Conservation (phyloP, 441 rosid genomes). For the Pelargonium fulgidum region DNA sequence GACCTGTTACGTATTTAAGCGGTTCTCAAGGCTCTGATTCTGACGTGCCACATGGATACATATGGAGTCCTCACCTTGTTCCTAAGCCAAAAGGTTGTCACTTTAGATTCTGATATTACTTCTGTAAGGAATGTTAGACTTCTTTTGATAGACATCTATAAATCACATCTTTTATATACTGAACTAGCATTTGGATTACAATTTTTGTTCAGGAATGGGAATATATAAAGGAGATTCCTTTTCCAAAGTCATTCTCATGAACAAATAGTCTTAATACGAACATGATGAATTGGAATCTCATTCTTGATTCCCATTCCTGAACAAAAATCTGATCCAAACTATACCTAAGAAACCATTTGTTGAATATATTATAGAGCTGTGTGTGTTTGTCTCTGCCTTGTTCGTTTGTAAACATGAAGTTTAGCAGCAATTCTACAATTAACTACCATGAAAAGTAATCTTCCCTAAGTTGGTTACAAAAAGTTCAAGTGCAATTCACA, state of each 20-base stretch:
- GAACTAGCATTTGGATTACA: too few species aligned
- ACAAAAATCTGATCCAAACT: too few species aligned
- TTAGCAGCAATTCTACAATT: background rate
- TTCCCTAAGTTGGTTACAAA: background rate
- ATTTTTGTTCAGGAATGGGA: too few species aligned
- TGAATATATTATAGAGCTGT: background rate
- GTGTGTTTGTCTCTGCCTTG: constrained; percentile 2
- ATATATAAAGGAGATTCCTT: too few species aligned
- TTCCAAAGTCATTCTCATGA: too few species aligned
- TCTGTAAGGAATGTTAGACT: constrained; percentile 5
- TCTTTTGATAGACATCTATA: background rate
- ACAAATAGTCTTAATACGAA: too few species aligned
- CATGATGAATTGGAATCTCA: too few species aligned
- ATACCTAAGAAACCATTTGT: background rate
- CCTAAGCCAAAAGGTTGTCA: constrained; percentile 94
- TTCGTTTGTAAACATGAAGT: background rate
- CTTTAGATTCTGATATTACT: constrained; percentile 11
- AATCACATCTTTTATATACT: background rate
- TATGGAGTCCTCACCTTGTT: constrained; percentile 99
- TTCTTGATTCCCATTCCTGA: too few species aligned
- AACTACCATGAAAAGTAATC: background rate
- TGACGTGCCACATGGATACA: constrained; percentile 83
- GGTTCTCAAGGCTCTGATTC: constrained; percentile 89
- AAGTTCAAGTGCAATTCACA: background rate
- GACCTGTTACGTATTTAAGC: constrained; percentile 98